phyloP scores from a whole-genome alignment of 2,329 filamentous ascomycete genomes.

The Aspergillus alliaceus region DNA sequence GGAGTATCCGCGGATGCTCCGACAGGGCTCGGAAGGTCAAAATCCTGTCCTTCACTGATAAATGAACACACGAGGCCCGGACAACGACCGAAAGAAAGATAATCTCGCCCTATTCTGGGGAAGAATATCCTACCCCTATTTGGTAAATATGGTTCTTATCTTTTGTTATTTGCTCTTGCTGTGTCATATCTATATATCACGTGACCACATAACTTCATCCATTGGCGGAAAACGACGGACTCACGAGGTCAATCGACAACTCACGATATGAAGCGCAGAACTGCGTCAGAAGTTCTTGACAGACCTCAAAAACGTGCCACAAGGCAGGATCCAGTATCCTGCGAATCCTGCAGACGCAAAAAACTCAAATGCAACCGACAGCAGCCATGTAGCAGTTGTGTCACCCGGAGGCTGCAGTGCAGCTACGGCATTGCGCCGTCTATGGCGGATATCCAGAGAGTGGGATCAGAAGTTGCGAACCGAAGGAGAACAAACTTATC shows the following conservation, averaged over 20 bases:
- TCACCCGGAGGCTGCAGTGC: constrained; percentile 29
- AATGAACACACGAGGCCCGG: too few species aligned
- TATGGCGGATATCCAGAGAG: too few species aligned
- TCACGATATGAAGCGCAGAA: constrained; percentile 26
- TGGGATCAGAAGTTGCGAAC: neutral
- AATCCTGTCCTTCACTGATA: neutral
- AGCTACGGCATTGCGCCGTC: constrained; percentile 14
- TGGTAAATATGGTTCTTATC: too few species aligned
- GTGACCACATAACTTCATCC: neutral
- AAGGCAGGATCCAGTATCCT: constrained; percentile 42
- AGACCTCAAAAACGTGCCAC: constrained; percentile 17
- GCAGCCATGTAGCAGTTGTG: constrained; percentile 52
- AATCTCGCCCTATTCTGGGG: neutral
- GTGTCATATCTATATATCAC: neutral
- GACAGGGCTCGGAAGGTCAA: neutral
- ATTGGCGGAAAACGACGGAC: neutral
- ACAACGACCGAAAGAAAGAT: neutral
- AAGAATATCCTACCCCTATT: neutral
- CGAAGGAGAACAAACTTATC: neutral
- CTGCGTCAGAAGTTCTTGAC: neutral
- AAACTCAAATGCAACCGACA: constrained; percentile 57
- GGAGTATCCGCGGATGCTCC: constrained; percentile 29
- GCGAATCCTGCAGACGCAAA: constrained; percentile 39
- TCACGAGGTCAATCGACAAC: neutral
- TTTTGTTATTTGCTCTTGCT: neutral